Percentiles rank a stretch among this genome's conserved stretches.
phyloP scores from a whole-genome alignment of 352 stramenopile genomes.

The Globisporangium mamillatum region DNA sequence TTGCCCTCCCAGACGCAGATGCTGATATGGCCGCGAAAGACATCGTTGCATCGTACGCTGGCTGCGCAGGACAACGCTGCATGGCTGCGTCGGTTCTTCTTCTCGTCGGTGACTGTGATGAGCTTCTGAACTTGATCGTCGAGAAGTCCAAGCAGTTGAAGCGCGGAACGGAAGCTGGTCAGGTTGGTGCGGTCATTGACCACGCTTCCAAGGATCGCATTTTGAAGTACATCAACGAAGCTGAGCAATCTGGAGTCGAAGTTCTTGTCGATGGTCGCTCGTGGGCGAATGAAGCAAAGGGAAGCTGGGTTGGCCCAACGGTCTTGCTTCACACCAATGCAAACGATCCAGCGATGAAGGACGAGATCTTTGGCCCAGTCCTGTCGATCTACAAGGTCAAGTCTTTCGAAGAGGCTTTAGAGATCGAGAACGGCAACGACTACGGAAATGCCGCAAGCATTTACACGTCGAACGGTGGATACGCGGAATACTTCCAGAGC shows the following conservation, averaged over 20 bases:
- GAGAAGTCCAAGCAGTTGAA: constrained; percentile 83
- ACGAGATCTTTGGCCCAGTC: constrained; percentile 98
- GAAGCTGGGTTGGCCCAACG: constrained; percentile 94
- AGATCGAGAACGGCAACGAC: constrained; percentile 95
- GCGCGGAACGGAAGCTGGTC: constrained; percentile 86
- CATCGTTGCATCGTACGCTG: constrained; percentile 95
- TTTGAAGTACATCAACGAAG: constrained; percentile 92
- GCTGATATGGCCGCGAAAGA: constrained; percentile 90
- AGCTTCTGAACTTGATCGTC: constrained; percentile 87
- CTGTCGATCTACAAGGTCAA: constrained; percentile 85
- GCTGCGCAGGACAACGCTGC: constrained; percentile 94
- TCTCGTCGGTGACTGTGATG: constrained; percentile 73
- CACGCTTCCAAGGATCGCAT: constrained; percentile 89
- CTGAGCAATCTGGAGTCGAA: constrained; percentile 75
- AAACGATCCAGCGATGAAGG: constrained; percentile 86
- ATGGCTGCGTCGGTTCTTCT: constrained; percentile 97
- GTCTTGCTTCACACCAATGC: constrained; percentile 90
- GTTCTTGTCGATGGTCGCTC: constrained; percentile 92
- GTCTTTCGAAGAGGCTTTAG: constrained; percentile 92
- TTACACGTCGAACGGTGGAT: constrained; percentile 93
- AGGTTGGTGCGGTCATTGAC: constrained; percentile 97
- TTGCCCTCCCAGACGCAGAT: constrained; percentile 94
- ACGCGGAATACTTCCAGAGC: constrained; percentile 93
- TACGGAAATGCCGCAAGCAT: constrained; percentile 97
- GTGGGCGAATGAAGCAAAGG: constrained; percentile 59